Base-by-base conservation (phyloP, 1,284 basidiomycete genomes). In the Cystobasidium sp. region DNA sequence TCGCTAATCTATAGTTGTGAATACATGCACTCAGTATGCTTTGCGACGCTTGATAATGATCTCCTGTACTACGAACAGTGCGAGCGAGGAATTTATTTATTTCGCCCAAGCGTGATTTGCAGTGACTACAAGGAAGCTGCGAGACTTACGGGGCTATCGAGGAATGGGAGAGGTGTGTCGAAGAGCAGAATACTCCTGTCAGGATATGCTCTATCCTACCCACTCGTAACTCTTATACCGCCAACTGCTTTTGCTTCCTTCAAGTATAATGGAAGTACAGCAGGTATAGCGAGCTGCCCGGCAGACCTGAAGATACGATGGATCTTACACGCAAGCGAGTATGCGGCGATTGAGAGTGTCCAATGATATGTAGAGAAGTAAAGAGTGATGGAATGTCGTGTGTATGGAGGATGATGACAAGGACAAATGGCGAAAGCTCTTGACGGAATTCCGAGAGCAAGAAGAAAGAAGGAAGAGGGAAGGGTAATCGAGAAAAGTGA, bases 41-140 rank as follows among this genome's bases (percentile, higher is more conserved):
- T 18, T n/a, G 37, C 41, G 14, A 41, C 18, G 12, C 3, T 39
- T 37, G 14, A 9, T 10, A 31, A 10, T 49, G 14, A 1, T 14
- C 14, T n/a, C 46, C n/a, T n/a, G n/a, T n/a, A n/a, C n/a, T n/a
- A 49, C 12, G 14, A n/a, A n/a, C 46, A 12, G 12, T 2, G n/a
- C 46, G 12, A n/a, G n/a, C 46, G 46, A 49, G 46, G 46, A 49
- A 49, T 14, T 49, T 49, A 47, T 47, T 47, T 47, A 53, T 53
- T 53, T 56, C 53, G 53, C 53, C 12, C 10, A 56, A 37, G 12
- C 53, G 18, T 59, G 56, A 59, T 41, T 59, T 59, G 56, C 22
- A 9, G 56, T 56, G 53, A 9, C n/a, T 18, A 18, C 14, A 20
- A 37, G 53, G 14, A 6, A 10, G 53, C 8, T 12, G 20, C 2